Evolutionary conservation across 257 asterid genomes (phyloP).

Genomic region (Solanum okadae): DNA sequence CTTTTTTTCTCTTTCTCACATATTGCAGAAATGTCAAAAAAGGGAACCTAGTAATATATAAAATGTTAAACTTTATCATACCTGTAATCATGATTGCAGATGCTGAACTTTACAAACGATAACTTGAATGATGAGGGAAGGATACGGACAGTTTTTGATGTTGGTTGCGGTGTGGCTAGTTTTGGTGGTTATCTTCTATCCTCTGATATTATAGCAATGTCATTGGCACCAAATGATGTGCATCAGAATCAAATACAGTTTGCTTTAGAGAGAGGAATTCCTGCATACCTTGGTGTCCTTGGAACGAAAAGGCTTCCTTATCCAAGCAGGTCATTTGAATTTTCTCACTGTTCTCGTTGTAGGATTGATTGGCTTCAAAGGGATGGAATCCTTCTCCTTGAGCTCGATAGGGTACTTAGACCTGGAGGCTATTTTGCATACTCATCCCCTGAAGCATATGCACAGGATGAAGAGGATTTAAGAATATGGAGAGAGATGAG

Average conservation of each 20-base stretch:
- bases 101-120: slow-evolving; percentile 66
- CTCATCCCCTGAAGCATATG: slow-evolving; percentile 96
- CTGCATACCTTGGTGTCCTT: slow-evolving; percentile 92
- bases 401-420: slow-evolving; percentile 81
- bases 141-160: slow-evolving; percentile 75
- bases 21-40: not conserved
- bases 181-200: slow-evolving; percentile 94
- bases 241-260: slow-evolving; percentile 96
- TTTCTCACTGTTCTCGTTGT: slow-evolving; percentile 93
- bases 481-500: slow-evolving; percentile 86
- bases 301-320: slow-evolving; percentile 94
- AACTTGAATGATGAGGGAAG: slow-evolving; percentile 67
- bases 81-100: slow-evolving; percentile 31
- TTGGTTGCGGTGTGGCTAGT: slow-evolving; percentile 97
- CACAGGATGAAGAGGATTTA: slow-evolving; percentile 84
- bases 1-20: slow-evolving; percentile 8
- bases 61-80: slow-evolving; percentile 2
- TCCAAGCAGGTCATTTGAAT: slow-evolving; percentile 91
- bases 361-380: slow-evolving; percentile 95
- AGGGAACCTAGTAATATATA: not conserved
- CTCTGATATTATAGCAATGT: slow-evolving; percentile 77
- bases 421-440: slow-evolving; percentile 96
- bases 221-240: slow-evolving; percentile 89
- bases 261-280: slow-evolving; percentile 93
- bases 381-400: slow-evolving; percentile 90